A percentile compares a stretch with the other conserved stretches of the same genome.
Conservation (phyloP, 805 yeast species). For the Metschnikowia borealis region DNA sequence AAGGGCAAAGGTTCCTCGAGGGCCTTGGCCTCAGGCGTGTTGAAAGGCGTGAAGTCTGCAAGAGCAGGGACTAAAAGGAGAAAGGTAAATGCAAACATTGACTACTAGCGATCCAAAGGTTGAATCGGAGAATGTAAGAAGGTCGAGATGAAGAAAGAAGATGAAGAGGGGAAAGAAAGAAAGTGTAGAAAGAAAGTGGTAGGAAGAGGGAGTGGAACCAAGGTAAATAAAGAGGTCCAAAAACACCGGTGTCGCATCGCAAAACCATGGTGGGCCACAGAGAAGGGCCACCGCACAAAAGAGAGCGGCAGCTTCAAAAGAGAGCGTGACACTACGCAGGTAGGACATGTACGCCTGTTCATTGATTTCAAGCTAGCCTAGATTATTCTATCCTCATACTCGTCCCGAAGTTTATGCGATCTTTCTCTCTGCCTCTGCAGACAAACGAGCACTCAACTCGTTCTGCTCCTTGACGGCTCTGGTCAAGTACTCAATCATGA, state of each 20-base stretch:
- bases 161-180: not conserved
- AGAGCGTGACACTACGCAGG: not conserved
- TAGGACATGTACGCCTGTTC: not conserved
- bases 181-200: not conserved
- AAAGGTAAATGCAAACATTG: constrained; percentile 1
- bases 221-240: not conserved
- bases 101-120: not conserved
- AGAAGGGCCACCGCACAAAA: not conserved
- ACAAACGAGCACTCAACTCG: constrained; percentile 71
- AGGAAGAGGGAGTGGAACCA: not conserved
- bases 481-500: constrained; percentile 78
- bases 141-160: not conserved
- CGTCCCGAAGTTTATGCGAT: constrained; percentile 8
- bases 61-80: not conserved
- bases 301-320: not conserved
- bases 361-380: constrained; percentile 2
- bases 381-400: constrained; percentile 1
- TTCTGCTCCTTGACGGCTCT: constrained; percentile 82
- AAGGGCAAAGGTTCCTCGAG: constrained; percentile 41
- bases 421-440: constrained; percentile 38
- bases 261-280: not conserved
- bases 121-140: not conserved
- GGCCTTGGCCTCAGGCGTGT: constrained; percentile 10
- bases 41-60: constrained; percentile 7
- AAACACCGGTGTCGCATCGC: not conserved